Evolutionary conservation across 2,329 filamentous ascomycete species (phyloP).

Genomic region (Penicillium sp.): DNA sequence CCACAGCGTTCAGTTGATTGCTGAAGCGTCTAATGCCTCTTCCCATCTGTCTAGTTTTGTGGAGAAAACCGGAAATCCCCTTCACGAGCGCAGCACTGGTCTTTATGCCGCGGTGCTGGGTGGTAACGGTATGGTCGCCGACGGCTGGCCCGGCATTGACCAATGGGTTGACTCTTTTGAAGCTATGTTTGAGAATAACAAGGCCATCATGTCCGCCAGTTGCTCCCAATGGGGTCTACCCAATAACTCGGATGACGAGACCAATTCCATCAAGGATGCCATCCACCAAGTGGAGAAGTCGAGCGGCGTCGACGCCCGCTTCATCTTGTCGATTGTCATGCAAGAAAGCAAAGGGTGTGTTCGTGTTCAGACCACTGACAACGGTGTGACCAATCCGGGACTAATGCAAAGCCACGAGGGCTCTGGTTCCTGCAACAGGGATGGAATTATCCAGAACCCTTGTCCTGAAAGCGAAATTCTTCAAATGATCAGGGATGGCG

Average conservation of each 20-base stretch:
- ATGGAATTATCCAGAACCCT: constrained; percentile 21
- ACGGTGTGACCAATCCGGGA: constrained; percentile 46
- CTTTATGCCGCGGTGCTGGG: not conserved
- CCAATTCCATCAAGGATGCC: not conserved
- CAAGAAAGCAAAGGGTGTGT: constrained; percentile 50
- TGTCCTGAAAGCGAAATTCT: constrained; percentile 29
- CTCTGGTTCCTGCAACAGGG: constrained; percentile 36
- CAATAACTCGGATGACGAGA: not conserved
- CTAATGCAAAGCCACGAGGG: constrained; percentile 34
- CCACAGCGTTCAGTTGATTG: not conserved
- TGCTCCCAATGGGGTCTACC: not conserved
- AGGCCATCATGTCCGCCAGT: not conserved
- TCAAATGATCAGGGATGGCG: constrained; percentile 45
- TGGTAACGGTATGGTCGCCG: not conserved
- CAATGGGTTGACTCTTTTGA: not conserved
- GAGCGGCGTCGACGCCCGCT: constrained; percentile 40
- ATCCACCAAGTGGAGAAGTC: not conserved
- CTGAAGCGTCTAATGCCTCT: not conserved
- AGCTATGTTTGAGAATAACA: not conserved
- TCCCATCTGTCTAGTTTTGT: not conserved
- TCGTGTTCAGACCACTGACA: constrained; percentile 42
- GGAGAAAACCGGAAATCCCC: not conserved
- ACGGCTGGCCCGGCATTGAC: not conserved
- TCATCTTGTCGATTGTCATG: constrained; percentile 48
- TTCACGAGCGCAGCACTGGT: not conserved